A percentile compares a stretch with the other conserved stretches of the same genome.
Evolutionary conservation across 1,139 yeast species (phyloP).

Genomic region (Diutina scorzettiae): DNA sequence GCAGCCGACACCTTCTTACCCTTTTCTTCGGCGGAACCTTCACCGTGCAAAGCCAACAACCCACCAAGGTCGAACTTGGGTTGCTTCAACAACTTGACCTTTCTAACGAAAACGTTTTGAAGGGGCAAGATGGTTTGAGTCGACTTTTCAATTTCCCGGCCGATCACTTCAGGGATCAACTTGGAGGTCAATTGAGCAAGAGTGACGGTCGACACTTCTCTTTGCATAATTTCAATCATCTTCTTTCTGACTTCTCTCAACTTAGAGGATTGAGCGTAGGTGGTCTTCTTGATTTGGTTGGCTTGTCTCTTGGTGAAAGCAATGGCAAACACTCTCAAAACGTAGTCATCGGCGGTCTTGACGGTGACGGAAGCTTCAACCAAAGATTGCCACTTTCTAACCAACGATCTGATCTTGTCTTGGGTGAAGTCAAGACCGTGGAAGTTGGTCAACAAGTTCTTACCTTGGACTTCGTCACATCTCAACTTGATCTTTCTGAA

Average conservation of each 20-base stretch:
- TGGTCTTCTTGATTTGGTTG: constrained; percentile 83
- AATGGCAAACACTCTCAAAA: constrained; percentile 77
- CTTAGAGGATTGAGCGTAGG: constrained; percentile 85
- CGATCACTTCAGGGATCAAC: constrained; percentile 85
- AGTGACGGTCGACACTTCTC: constrained; percentile 76
- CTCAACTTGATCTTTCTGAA: constrained; percentile 83
- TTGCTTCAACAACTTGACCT: constrained; percentile 83
- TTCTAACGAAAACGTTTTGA: constrained; percentile 86
- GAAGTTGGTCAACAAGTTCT: constrained; percentile 88
- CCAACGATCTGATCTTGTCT: constrained; percentile 82
- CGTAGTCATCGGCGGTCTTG: constrained; percentile 86
- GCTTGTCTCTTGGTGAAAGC: constrained; percentile 89
- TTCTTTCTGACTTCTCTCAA: constrained; percentile 76
- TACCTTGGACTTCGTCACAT: constrained; percentile 89
- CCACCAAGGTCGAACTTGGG: constrained; percentile 88
- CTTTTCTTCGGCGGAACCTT: constrained; percentile 68
- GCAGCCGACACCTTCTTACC: constrained; percentile 78
- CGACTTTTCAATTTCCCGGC: constrained; percentile 83
- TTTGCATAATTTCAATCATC: constrained; percentile 75
- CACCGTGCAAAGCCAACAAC: constrained; percentile 85
- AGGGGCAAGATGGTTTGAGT: constrained; percentile 78
- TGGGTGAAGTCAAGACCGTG: constrained; percentile 90
- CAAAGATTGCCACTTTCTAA: constrained; percentile 89
- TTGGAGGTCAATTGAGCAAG: constrained; percentile 80
- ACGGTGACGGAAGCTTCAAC: constrained; percentile 88